Evolutionary conservation across 371 early-diverging fungal species (phyloP), one percentile per base, ranked within the genome.

Genomic region (Haplosporangium sp.): DNA sequence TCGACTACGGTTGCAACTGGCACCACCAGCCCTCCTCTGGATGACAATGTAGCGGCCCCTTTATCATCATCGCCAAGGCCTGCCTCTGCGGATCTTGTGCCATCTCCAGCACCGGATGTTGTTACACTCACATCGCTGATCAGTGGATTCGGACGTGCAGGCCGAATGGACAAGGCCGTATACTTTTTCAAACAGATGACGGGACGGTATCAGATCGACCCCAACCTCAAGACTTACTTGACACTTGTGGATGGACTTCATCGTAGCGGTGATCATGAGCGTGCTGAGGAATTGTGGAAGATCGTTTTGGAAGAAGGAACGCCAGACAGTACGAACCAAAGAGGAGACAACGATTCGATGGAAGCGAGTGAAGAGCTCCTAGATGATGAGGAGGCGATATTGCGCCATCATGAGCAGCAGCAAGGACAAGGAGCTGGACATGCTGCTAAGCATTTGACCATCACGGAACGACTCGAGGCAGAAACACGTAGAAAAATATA

Each of bases 221-320:
- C 80, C 36, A 79, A 73, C 56, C 51, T 79, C 42, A 79, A 79
- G 59, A 79, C 80, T 13, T 79, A 79, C 37, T 56, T 69, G 11
- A 52, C 73, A 1, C 59, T 79, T 3, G 69, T 62, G 2, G 69
- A 73, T 5, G 73, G 69, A 14, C 60, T 79, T 6, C 69, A 69
- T 43, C 62, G 59, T 11, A 13, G 55, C 20, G 80, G 80, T 4
- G 73, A 73, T 38, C 69, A 73, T 40, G 45, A 54, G 37, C 55
- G 58, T 6, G 80, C 80, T 6, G 69, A 69, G n/a, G 43, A 20
- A 29, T n/a, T 79, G 20, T 79, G 80, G 80, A 62, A 69, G 18
- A 69, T 69, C 14, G 69, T 79, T 2, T 20, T 73, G 9, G 48
- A 62, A 29, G 79, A 65, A 41, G 68, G 67, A 13, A 45, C 55